Base-by-base conservation (phyloP, 768 basidiomycete genomes). In the Neoboletus magnificus region DNA sequence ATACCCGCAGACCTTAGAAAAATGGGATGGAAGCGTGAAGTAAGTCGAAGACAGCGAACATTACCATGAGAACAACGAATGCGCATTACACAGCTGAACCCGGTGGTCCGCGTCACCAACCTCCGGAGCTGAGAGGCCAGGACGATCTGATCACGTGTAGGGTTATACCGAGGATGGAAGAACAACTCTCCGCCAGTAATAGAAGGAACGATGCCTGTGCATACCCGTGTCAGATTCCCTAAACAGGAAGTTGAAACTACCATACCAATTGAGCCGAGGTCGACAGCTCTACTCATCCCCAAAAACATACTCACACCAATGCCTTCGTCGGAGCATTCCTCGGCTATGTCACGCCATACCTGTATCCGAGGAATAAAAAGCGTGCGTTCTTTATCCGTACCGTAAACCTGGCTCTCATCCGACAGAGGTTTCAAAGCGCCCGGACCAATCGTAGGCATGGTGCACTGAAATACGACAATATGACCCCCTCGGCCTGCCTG, bases 231-330 rank as follows among this genome's bases (percentile, higher is more conserved):
- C 45, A 64, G 40, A 30, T 54, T 49, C 39, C 32, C 50, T 25
- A 11, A 37, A 54, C 32, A 54, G 39, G 46, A 55, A 32, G 8
- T 42, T 32, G 35, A 51, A 57, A 4, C 25, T 23, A 50, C 65
- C 81, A 35, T 61, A 83, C 91, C 90, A 50, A 99, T 84, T 6
- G 89, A 91, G 5, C 86, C 96, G 3, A 98, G 74, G 71, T 98
- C 97, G 62, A 92, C 85, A 59, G 83, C 86, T 67, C 83, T 83
- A 58, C 73, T 80, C 55, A 90, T 91, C 27, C 89, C 89, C 22
- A 98, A 75, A 73, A 97, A 95, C 73, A 93, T 78, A 67, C 85
- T 93, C 55, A 97, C 86, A 2, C 93, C 95, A 27, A 98, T 82
- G 22, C 97, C 97, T 52, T 87, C 84, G 56, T 92, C 87, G 1